Conservation (phyloP, 345 rosid species). For the rapeseed (Brassica napus) region DNA sequence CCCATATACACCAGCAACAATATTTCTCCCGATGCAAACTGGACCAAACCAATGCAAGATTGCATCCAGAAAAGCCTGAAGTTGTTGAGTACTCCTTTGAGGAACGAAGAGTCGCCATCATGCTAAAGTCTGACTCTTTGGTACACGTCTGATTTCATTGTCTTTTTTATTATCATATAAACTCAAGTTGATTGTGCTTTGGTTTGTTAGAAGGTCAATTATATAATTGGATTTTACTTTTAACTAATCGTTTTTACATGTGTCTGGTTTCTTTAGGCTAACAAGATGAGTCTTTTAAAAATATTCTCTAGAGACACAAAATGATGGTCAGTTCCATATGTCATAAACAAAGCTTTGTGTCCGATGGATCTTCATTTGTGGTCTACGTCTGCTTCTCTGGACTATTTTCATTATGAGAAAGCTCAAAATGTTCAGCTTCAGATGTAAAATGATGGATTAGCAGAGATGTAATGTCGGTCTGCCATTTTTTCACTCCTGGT, state of each 20-base stretch:
- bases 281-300: too few relatives aligned
- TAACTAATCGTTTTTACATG: constrained; percentile 12
- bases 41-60: constrained; percentile 47
- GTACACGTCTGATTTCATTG: constrained; percentile 48
- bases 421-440: neutral
- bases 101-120: constrained; percentile 79
- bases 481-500: too few relatives aligned
- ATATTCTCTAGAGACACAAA: too few relatives aligned
- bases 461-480: neutral
- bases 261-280: neutral
- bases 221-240: constrained; percentile 49
- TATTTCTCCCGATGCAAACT: constrained; percentile 83
- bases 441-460: neutral
- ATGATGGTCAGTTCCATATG: too few relatives aligned
- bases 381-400: neutral
- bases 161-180: neutral
- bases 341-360: too few relatives aligned
- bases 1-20: constrained; percentile 65
- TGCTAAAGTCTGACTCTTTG: constrained; percentile 50
- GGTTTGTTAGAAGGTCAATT: constrained; percentile 49
- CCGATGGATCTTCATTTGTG: neutral
- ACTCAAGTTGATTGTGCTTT: constrained; percentile 26
- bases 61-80: constrained; percentile 37
- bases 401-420: neutral
- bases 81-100: constrained; percentile 79